These are phyloP conservation scores for Allomyces macrogynus DNA, from an alignment of 192 early-diverging fungal species.

Conservation along the genomic window DNA sequence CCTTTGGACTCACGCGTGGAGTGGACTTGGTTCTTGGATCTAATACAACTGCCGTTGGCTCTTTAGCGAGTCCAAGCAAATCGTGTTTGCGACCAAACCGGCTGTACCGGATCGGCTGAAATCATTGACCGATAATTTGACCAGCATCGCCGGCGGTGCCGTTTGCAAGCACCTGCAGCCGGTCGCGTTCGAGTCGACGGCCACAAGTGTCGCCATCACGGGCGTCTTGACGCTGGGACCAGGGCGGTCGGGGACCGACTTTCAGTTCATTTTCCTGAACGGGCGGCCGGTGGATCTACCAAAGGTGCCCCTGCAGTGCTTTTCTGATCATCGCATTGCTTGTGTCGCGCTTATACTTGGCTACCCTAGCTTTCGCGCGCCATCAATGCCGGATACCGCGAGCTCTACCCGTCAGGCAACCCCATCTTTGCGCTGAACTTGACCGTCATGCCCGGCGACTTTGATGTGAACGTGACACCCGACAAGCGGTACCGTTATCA, in stretches of 20 bases:
- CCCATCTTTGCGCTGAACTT: background rate
- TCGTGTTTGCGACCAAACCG: too few relatives aligned
- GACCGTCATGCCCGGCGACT: background rate
- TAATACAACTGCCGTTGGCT: background rate
- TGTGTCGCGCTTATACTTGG: too few relatives aligned
- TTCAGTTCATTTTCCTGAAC: conserved; percentile 79
- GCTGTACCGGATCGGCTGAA: background rate
- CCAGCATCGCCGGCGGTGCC: too few relatives aligned
- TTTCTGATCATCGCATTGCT: too few relatives aligned
- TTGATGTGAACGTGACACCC: background rate
- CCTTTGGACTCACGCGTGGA: too few relatives aligned
- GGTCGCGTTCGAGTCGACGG: too few relatives aligned
- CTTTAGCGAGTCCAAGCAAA: background rate
- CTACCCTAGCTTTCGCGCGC: conserved; percentile 31
- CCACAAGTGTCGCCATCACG: too few relatives aligned
- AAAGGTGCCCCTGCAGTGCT: too few relatives aligned
- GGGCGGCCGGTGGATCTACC: conserved; percentile 73
- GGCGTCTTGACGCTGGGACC: too few relatives aligned
- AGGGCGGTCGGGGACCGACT: conserved; percentile 21
- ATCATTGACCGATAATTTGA: too few relatives aligned
- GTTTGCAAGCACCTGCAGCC: too few relatives aligned
- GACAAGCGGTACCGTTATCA: background rate
- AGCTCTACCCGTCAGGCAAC: background rate
- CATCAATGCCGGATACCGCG: conserved; percentile 65
- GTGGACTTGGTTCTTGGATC: too few relatives aligned